Evolutionary conservation across 2,329 filamentous ascomycete species (phyloP), one percentile per base, ranked within the genome.

Genomic region (Chrysosphaeria jannelii): DNA sequence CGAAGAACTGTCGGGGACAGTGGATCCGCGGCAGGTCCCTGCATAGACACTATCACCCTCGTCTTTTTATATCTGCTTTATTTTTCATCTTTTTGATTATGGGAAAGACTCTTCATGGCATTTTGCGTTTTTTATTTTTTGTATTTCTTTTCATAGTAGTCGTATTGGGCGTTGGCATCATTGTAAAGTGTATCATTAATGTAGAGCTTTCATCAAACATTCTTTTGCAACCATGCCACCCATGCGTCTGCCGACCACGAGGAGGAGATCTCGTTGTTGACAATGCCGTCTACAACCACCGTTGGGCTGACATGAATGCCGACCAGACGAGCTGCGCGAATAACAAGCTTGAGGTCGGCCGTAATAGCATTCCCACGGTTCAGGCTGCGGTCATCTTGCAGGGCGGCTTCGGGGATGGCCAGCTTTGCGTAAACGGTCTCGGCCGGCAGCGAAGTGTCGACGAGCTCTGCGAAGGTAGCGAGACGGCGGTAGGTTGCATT

Each of bases 241-340:
- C 79, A 93, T 46, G 90, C 69, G 28, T 71, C 62, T 34, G 52
- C 52, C 1, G 57, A 67, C 60, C 78, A 91, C 13, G 65, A 57
- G 27, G 70, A 81, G 31, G 65, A 69, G 32, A 90, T 71, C 23
- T 69, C 62, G 31, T 60, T 62, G 37, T 72, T 71, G 23, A 88
- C 66, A 13, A 88, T 59, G 0, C 79, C 78, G 43, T 93, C 65
- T 41, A 88, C 79, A 23, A 89, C 53, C 11, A 81, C 76, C 0
- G 79, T 91, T 2, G 81, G 81, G 20, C 75, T 81, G 19, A 91
- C 75, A 48, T 93, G 81, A 20, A 90, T 62, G 8, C 79, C 71
- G 6, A 72, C 57, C 33, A 85, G 45, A 20, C 81, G 52, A 35
- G 74, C 58, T 41, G 67, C 67, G 56, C 79, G 88, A 30, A 81